Percentiles rank a stretch among this genome's conserved stretches.
These are phyloP conservation scores for Colletotrichum musicola DNA, from an alignment of 2,329 filamentous ascomycete species.

Conservation along the genomic window DNA sequence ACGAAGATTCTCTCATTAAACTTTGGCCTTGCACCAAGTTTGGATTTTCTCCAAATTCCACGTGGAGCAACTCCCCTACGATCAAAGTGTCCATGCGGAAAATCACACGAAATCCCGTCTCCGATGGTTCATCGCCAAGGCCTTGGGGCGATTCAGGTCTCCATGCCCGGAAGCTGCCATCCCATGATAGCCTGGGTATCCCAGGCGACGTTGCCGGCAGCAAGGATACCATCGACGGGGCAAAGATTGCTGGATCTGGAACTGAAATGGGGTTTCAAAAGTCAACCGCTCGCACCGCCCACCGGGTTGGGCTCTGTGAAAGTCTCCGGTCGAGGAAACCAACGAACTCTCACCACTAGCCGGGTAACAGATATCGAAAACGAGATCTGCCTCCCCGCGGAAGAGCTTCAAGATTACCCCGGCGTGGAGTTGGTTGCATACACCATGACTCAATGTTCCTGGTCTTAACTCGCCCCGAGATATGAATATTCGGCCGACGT, in stretches of 20 bases:
- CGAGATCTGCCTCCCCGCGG: too few species aligned
- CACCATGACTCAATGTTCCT: too few species aligned
- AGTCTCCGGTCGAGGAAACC: slow-evolving; percentile 1
- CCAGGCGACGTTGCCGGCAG: neutral
- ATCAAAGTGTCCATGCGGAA: too few species aligned
- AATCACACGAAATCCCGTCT: neutral
- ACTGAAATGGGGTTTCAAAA: slow-evolving; percentile 1
- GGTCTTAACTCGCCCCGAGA: too few species aligned
- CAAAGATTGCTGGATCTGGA: neutral
- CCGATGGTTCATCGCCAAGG: neutral
- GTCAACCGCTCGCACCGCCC: neutral
- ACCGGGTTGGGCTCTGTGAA: neutral
- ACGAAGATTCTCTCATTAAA: neutral
- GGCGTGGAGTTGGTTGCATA: too few species aligned
- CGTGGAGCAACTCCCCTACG: fast-evolving
- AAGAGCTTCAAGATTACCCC: too few species aligned
- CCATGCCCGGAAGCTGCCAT: neutral
- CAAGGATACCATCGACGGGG: neutral
- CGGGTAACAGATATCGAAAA: too few species aligned
- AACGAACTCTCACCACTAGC: too few species aligned
- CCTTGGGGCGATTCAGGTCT: neutral
- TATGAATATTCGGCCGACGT: too few species aligned
- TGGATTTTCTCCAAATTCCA: neutral
- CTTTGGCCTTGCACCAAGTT: neutral
- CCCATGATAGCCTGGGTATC: neutral